Conservation (phyloP, 1,284 basidiomycete species). For the Athelia sp. region DNA sequence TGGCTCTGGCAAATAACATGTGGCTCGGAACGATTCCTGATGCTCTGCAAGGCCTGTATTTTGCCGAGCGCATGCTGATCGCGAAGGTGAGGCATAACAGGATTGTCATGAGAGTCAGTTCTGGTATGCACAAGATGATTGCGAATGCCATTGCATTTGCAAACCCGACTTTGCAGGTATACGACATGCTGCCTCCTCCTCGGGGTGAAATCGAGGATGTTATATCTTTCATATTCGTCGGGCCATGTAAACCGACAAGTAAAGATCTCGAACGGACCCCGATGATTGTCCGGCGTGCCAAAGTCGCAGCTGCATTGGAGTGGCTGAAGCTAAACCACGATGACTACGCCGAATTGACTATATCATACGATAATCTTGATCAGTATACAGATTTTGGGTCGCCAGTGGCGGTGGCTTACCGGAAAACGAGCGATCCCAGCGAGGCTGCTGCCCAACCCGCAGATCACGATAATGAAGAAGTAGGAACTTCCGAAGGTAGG, state of each 20-base stretch:
- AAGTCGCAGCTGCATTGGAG: conserved; percentile 16
- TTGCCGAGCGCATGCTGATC: conserved; percentile 20
- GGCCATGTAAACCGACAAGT: too few species aligned
- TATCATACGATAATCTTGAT: conserved; percentile 17
- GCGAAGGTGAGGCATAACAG: conserved; percentile 11
- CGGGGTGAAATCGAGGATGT: conserved; percentile 29
- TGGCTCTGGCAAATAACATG: conserved; percentile 18
- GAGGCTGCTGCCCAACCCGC: conserved; percentile 12
- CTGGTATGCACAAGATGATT: conserved; percentile 26
- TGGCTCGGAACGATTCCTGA: conserved; percentile 22
- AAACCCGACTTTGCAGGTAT: conserved; percentile 26
- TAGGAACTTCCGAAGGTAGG: conserved; percentile 10
- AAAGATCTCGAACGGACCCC: too few species aligned
- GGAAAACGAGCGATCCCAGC: conserved; percentile 4
- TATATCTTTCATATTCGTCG: conserved; percentile 29
- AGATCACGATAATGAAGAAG: conserved; percentile 7
- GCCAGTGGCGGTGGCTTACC: conserved; percentile 16
- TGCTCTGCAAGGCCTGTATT: conserved; percentile 14
- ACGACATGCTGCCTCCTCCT: conserved; percentile 26
- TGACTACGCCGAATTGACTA: conserved; percentile 19
- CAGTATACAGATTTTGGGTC: conserved; percentile 14
- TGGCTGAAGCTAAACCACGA: conserved; percentile 26
- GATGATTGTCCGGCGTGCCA: conserved; percentile 22
- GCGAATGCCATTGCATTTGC: conserved; percentile 31
- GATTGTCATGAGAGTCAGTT: conserved; percentile 13